Conservation (phyloP, 1,139 yeast species). For the Blastobotrys aristatus region DNA sequence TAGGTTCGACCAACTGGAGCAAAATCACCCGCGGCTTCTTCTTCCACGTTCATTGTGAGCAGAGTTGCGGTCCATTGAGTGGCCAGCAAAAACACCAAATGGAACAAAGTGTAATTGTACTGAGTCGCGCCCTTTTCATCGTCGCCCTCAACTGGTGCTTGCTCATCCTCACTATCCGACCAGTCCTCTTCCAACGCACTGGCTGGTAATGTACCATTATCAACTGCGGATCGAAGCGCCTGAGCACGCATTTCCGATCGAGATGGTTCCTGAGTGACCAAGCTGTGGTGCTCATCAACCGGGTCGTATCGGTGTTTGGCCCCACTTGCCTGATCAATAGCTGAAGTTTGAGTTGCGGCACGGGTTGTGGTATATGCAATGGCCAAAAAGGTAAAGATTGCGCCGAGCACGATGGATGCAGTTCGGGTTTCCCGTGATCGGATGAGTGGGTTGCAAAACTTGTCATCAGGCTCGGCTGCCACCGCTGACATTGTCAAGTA, state of each 20-base stretch:
- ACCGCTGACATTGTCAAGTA: conserved; percentile 91
- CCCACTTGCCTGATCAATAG: conserved; percentile 13
- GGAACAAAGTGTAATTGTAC: conserved; percentile 86
- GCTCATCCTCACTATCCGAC: conserved; percentile 40
- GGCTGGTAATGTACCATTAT: conserved; percentile 90
- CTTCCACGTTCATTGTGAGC: conserved; percentile 83
- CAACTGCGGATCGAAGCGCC: conserved; percentile 89
- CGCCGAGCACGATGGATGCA: conserved; percentile 82
- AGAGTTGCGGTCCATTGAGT: conserved; percentile 96
- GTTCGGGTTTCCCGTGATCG: conserved; percentile 89
- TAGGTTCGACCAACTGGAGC: conserved; percentile 97
- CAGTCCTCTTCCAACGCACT: conserved; percentile 73
- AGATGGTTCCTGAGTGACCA: conserved; percentile 52
- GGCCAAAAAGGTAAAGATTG: conserved; percentile 88
- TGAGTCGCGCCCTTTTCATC: conserved; percentile 67
- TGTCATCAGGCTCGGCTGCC: conserved; percentile 94
- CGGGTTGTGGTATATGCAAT: conserved; percentile 96
- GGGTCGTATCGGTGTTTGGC: conserved; percentile 33
- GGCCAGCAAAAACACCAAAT: conserved; percentile 85
- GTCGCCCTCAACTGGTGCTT: conserved; percentile 36
- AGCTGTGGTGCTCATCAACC: conserved; percentile 25
- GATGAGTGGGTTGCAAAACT: conserved; percentile 81
- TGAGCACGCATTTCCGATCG: conserved; percentile 77
- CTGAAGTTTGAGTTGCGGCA: conserved; percentile 59
- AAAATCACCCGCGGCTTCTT: conserved; percentile 81